A percentile compares a stretch with the other conserved stretches of the same genome.
Evolutionary conservation across 148 eudicot species (phyloP).

Genomic region (Rhododendron kiyosumense): DNA sequence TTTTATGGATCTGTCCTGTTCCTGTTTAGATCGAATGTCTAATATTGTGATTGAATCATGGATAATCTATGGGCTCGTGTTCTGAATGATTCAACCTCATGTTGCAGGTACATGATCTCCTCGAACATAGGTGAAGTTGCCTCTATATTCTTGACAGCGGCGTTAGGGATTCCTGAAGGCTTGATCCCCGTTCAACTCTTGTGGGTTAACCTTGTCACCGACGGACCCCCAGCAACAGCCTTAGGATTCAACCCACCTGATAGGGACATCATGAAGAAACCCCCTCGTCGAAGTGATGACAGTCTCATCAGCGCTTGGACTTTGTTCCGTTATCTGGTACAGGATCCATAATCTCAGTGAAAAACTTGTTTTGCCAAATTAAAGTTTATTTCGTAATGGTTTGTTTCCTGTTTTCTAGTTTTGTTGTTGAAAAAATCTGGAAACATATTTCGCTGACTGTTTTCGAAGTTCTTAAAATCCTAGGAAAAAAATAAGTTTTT

Average conservation of each 20-base stretch:
- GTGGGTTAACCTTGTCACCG: conserved; percentile 90
- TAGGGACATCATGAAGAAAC: conserved; percentile 81
- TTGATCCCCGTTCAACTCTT: conserved; percentile 86
- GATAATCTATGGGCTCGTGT: background rate
- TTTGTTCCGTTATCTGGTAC: conserved; percentile 77
- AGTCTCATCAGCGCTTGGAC: conserved; percentile 74
- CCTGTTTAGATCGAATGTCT: background rate
- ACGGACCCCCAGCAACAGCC: conserved; percentile 94
- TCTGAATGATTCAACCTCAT: background rate
- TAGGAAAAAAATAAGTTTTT: too few species aligned
- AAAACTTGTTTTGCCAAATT: background rate
- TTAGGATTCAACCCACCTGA: conserved; percentile 93
- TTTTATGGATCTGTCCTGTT: background rate
- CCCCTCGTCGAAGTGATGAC: conserved; percentile 73
- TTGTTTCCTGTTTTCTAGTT: background rate
- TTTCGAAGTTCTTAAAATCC: background rate
- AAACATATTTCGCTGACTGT: background rate
- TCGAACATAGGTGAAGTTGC: conserved; percentile 89
- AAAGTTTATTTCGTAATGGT: background rate
- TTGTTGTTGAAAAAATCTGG: background rate
- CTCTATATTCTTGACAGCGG: conserved; percentile 80
- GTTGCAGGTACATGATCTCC: conserved; percentile 75
- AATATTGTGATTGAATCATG: background rate
- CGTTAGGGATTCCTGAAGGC: conserved; percentile 83
- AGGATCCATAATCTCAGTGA: background rate